Base-by-base conservation (phyloP, 108 stramenopile genomes). In the Aureococcus anophagefferens region DNA sequence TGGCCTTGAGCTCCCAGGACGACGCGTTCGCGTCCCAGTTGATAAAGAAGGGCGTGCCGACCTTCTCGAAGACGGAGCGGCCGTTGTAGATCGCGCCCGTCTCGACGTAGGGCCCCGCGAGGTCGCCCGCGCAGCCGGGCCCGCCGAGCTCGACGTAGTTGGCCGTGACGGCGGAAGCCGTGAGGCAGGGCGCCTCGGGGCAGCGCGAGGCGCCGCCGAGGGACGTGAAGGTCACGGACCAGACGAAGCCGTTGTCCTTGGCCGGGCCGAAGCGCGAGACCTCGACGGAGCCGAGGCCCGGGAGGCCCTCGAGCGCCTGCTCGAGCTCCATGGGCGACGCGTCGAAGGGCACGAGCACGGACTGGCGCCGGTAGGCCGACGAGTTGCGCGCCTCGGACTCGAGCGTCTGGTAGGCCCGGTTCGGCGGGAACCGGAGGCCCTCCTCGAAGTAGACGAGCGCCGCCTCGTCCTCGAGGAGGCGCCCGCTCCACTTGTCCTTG, bases 181-280 rank as follows among this genome's bases (percentile, higher is more conserved):
- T 63, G 70, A 71, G 70, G 33, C 35, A 33, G 40, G 62, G 62
- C 32, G 35, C 63, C 9, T 59, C 63, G 34, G 45, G 35, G 62
- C 40, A 37, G 28, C 29, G 25, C n/a, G 62, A 63, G 1, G 70
- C 25, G 63, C 70, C 70, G 63, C 15, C 31, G 31, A 76, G 33
- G 46, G 34, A 44, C 15, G 62, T 62, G 80, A 90, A 92, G 17
- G 91, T 92, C 34, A 92, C 79, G 33, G 71, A 69, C 90, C 90
- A 92, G 0, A 77, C 75, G 70, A 74, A 90, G 18, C 90, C 90
- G 63, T 73, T 77, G 46, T 79, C 80, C 4, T 70, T 73, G 65
- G 84, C 86, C 28, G 81, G 69, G 29, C 74, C 82, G 17, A 74
- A 81, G 34, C 88, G 71, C 14, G 85, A 69, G 0, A 92, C 89